These are phyloP conservation scores for Psilocybe tampanensis DNA, from an alignment of 768 basidiomycete species.

Conservation along the genomic window DNA sequence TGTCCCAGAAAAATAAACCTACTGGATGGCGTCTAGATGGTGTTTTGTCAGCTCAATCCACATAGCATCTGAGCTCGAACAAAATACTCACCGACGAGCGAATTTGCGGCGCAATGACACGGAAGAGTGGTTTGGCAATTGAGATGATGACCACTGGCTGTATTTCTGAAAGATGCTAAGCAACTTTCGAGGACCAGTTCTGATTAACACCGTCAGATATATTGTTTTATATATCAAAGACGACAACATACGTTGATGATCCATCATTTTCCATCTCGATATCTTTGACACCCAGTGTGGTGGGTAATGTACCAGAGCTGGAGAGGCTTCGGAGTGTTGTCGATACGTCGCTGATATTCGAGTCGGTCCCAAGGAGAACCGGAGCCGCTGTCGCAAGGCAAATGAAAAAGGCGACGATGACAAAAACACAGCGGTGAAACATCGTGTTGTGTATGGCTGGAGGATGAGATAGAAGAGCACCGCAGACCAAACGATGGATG, in stretches of 20 bases:
- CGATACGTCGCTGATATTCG: not conserved
- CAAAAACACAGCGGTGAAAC: conserved; percentile 13
- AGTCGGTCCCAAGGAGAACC: conserved; percentile 2
- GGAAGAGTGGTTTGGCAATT: conserved; percentile 6
- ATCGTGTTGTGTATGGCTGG: conserved; percentile 10
- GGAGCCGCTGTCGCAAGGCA: conserved; percentile 17
- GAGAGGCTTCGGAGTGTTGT: not conserved
- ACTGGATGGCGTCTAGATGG: conserved; percentile 20
- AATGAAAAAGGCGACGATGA: conserved; percentile 11
- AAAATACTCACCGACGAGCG: conserved; percentile 14
- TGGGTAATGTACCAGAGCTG: not conserved
- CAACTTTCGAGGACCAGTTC: conserved; percentile 5
- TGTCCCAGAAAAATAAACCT: conserved; percentile 4
- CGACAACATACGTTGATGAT: conserved; percentile 4
- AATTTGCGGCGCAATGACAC: conserved; percentile 9
- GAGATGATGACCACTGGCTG: conserved; percentile 2
- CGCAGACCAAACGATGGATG: conserved; percentile 1
- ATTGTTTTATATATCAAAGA: not conserved
- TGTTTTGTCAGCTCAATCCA: not conserved
- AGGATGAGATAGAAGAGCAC: not conserved
- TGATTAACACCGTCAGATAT: not conserved
- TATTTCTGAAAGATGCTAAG: conserved; percentile 7
- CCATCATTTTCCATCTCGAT: not conserved
- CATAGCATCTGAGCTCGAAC: no score
- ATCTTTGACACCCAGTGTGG: no score